Base-by-base conservation (phyloP, 306 rosid genomes). In the Heteromeles arbutifolia region DNA sequence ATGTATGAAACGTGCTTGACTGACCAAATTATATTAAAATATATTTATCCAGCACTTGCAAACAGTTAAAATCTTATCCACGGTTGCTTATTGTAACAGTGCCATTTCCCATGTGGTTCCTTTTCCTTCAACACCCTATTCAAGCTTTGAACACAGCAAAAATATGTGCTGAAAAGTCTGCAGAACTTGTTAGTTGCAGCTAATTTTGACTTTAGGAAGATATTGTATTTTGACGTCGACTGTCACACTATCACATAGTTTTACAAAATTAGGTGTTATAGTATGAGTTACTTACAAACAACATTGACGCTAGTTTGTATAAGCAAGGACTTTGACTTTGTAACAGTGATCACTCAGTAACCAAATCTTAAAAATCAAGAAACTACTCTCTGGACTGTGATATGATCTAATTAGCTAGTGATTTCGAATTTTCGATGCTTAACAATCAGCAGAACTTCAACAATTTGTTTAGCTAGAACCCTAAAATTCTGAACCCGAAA, bases 1-100 rank as follows among this genome's bases (percentile, higher is more conserved):
- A 69, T 53, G 50, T 2, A 70, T 22, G 91, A 80, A 82, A 80
- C 93, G 91, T 88, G 96, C 79, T 84, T 82, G 90, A 90, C 88
- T 75, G 64, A 79, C 63, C 78, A 75, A 73, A 69, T 65, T n/a
- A 74, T 26, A 0, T 65, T 21, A 7, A 7, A 39, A 12, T 31
- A 56, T 56, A 34, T 34, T 58, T n/a, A 4, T 39, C 5, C 68
- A 4, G 37, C 37, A 73, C 41, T 39, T 29, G 13, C n/a, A 44
- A 44, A 73, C 14, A 44, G 61, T 28, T 61, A 15, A 34, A 24
- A 17, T 32, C 54, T 25, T 43, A 5, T 24, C 41, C 41, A 45
- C 58, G 39, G 73, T 61, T 78, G 78, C 76, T 57, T 34, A n/a
- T n/a, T 17, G 84, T 72, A 15, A 50, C 8, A 15, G 8, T 62